Evolutionary conservation across 306 rosid genomes (phyloP).

Genomic region (Gleditsia sinensis): DNA sequence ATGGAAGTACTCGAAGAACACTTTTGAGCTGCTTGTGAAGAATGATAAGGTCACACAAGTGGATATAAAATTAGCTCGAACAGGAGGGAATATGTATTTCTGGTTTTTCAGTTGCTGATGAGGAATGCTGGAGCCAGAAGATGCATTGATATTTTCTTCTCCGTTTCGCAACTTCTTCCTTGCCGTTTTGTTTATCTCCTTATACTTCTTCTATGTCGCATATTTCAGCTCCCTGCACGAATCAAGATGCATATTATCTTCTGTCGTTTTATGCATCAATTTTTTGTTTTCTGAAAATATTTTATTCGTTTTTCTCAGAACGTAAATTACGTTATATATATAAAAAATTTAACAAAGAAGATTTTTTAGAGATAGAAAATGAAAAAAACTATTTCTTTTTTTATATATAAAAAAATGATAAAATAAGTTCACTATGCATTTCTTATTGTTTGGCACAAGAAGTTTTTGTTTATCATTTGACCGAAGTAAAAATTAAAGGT

Average conservation of each 20-base stretch:
- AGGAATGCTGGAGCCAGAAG: not conserved
- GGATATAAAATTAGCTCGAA: not conserved
- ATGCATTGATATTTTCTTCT: not conserved
- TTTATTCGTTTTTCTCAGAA: too few relatives aligned
- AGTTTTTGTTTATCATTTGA: too few relatives aligned
- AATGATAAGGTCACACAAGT: not conserved
- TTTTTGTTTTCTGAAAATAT: too few relatives aligned
- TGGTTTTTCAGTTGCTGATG: conserved; percentile 37
- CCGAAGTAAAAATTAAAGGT: too few relatives aligned
- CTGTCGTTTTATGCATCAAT: not conserved
- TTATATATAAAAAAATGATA: too few relatives aligned
- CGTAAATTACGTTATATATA: too few relatives aligned
- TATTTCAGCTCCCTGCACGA: not conserved
- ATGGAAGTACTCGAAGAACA: conserved; percentile 26
- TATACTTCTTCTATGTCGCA: not conserved
- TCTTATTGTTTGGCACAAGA: too few relatives aligned
- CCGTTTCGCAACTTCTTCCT: not conserved
- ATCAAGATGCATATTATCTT: not conserved
- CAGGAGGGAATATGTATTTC: not conserved
- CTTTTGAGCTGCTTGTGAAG: not conserved
- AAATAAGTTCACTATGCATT: too few relatives aligned
- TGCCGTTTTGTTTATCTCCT: not conserved
- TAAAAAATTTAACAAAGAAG: too few relatives aligned
- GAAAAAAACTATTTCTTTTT: too few relatives aligned
- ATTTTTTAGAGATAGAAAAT: too few relatives aligned